phyloP scores from a whole-genome alignment of 768 basidiomycete genomes.

The Boletales sp. region DNA sequence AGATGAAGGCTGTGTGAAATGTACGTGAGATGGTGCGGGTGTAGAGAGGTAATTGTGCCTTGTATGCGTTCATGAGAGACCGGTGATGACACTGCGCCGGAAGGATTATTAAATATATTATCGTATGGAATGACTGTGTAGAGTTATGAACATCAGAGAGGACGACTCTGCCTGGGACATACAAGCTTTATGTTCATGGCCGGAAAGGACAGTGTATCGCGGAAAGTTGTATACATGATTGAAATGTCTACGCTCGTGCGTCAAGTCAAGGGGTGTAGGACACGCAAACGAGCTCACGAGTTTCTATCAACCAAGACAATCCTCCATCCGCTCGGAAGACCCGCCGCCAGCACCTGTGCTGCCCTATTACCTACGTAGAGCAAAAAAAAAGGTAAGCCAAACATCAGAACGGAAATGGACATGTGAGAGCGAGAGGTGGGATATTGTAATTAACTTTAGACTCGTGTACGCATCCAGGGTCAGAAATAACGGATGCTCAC shows the following conservation, averaged over 20 bases:
- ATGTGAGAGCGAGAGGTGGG: background rate
- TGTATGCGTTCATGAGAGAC: conserved; percentile 36
- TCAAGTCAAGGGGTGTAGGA: background rate
- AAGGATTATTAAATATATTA: conserved; percentile 39
- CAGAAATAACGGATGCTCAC: conserved; percentile 20
- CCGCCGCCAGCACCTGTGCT: conserved; percentile 45
- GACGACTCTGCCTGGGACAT: conserved; percentile 10
- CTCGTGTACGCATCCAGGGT: background rate
- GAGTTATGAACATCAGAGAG: background rate
- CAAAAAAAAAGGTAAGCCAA: background rate
- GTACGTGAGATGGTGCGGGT: conserved; percentile 36
- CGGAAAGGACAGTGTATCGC: conserved; percentile 52
- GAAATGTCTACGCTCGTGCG: conserved; percentile 35
- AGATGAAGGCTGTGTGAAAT: background rate
- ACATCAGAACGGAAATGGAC: background rate
- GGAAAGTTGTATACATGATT: conserved; percentile 60
- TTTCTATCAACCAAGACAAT: conserved; percentile 60
- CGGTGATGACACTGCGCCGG: conserved; percentile 6
- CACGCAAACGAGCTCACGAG: conserved; percentile 34
- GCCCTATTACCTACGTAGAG: conserved; percentile 41
- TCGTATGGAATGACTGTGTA: conserved; percentile 50
- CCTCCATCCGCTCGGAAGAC: conserved; percentile 49
- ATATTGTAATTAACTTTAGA: background rate
- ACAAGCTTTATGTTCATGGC: conserved; percentile 67
- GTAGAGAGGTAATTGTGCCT: conserved; percentile 42